These are phyloP conservation scores for Rosa persica DNA, from an alignment of 306 rosid genomes.

Conservation along the genomic window DNA sequence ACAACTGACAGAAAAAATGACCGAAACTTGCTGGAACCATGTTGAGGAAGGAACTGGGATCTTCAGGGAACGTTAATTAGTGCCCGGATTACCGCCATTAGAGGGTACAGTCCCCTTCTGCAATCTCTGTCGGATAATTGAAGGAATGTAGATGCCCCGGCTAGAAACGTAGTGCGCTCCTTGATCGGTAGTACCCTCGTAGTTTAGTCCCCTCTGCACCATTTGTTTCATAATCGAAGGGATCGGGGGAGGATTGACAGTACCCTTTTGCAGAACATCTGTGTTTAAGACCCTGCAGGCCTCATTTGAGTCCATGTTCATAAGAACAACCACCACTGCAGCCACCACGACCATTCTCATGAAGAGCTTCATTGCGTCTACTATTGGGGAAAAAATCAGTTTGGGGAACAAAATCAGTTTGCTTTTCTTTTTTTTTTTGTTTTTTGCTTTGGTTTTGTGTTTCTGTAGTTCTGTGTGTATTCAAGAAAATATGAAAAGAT, in stretches of 20 bases:
- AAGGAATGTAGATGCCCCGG: constrained; percentile 3
- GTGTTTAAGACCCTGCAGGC: constrained; percentile 14
- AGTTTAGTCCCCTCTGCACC: not conserved
- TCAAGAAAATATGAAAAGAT: not conserved
- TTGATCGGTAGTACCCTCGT: not conserved
- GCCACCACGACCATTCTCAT: constrained; percentile 1
- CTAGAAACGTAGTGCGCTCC: not conserved
- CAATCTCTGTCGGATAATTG: constrained; percentile 8
- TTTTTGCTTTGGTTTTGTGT: not conserved
- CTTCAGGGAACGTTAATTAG: not conserved
- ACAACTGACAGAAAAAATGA: not conserved
- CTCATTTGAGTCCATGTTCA: constrained; percentile 6
- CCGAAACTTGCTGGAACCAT: not conserved
- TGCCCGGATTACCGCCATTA: not conserved
- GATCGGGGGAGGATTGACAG: not conserved
- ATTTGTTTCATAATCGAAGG: not conserved
- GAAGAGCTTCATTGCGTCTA: constrained; percentile 1
- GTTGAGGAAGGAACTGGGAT: not conserved
- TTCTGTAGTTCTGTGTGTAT: not conserved
- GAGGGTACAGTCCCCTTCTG: not conserved
- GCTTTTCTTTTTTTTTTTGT: not conserved
- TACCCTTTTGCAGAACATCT: not conserved
- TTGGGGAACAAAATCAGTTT: not conserved
- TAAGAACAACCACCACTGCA: constrained; percentile 7
- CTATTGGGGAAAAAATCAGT: not conserved